These are phyloP conservation scores for Microthlaspi erraticum DNA, from an alignment of 345 rosid species.

Conservation along the genomic window DNA sequence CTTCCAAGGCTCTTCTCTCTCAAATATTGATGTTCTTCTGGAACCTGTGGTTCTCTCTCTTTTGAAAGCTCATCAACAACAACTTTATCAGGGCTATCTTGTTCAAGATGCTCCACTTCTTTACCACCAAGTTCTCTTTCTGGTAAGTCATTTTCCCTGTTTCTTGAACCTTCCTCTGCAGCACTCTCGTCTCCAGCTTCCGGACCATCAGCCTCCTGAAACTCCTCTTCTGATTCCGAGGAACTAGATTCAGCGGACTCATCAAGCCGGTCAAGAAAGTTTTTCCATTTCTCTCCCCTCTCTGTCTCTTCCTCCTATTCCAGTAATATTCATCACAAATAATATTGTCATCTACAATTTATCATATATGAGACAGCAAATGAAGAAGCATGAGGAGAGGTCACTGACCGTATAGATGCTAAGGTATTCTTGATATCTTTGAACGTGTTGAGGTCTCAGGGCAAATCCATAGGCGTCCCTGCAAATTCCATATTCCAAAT, in stretches of 20 bases:
- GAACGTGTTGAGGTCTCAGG: conserved; percentile 93
- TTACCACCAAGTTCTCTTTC: conserved; percentile 33
- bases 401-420: conserved; percentile 67
- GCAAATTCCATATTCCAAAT: conserved; percentile 2
- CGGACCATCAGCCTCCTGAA: conserved; percentile 40
- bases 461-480: conserved; percentile 96
- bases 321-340: neutral
- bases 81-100: conserved; percentile 39
- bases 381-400: neutral
- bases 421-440: conserved; percentile 73
- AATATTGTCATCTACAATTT: neutral
- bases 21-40: conserved; percentile 35
- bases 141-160: conserved; percentile 41
- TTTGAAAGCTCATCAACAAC: conserved; percentile 45
- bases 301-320: conserved; percentile 90
- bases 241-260: conserved; percentile 30
- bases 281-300: conserved; percentile 73
- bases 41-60: conserved; percentile 34
- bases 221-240: conserved; percentile 50
- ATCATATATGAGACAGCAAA: conserved; percentile 4
- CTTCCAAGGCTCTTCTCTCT: conserved; percentile 37
- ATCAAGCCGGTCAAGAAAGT: conserved; percentile 65
- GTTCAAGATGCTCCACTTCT: conserved; percentile 41
- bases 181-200: conserved; percentile 34
- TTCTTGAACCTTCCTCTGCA: conserved; percentile 44